Percentiles rank a stretch among this genome's conserved stretches.
Conservation (phyloP, 2,329 filamentous ascomycete genomes). For the Xylaria sp. region DNA sequence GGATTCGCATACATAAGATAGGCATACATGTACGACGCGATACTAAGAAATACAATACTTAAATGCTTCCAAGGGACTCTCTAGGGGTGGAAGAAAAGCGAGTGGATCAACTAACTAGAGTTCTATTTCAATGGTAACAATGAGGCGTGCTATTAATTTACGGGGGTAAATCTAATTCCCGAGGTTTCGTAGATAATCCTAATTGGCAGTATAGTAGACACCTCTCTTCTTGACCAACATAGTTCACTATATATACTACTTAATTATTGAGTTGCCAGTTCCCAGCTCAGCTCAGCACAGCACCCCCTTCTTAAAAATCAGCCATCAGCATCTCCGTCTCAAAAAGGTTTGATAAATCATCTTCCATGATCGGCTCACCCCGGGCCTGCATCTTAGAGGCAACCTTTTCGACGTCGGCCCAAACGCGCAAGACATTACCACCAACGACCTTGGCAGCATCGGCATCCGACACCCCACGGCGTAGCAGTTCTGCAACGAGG, state of each 20-base stretch:
- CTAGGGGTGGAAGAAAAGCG: not conserved
- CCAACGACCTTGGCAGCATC: slow-evolving; percentile 82
- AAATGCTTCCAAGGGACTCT: no score
- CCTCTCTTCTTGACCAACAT: not conserved
- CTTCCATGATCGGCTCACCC: slow-evolving; percentile 64
- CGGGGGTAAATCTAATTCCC: not conserved
- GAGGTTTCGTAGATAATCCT: no score
- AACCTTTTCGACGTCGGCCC: slow-evolving; percentile 80
- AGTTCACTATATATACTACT: not conserved
- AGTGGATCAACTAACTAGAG: not conserved
- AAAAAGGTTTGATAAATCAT: slow-evolving; percentile 54
- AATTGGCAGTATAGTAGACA: not conserved
- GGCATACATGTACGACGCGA: not conserved
- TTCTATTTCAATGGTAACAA: not conserved
- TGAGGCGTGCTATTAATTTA: not conserved
- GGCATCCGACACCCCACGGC: slow-evolving; percentile 75
- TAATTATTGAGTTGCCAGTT: not conserved
- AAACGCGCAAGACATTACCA: slow-evolving; percentile 84
- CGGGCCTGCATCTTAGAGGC: slow-evolving; percentile 71
- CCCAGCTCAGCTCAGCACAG: not conserved
- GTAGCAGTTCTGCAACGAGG: slow-evolving; percentile 78
- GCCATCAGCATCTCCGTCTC: not conserved
- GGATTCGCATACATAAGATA: not conserved
- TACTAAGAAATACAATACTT: not conserved
- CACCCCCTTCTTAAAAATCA: not conserved